These are phyloP conservation scores for Rhodotorula glutinis DNA, from an alignment of 1,284 basidiomycete species.

Conservation along the genomic window DNA sequence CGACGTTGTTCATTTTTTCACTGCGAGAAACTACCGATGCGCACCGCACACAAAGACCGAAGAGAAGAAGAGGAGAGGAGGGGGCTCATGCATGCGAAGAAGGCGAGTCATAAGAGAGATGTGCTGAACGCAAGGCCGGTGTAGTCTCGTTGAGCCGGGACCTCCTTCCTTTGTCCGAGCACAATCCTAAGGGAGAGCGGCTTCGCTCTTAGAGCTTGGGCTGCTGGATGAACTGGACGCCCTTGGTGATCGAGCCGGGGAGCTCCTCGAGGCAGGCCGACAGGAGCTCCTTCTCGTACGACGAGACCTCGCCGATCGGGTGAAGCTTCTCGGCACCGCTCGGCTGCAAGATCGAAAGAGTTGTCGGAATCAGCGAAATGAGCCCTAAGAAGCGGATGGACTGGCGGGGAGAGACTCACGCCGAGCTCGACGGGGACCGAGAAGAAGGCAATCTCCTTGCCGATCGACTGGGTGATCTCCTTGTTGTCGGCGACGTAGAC, in stretches of 20 bases:
- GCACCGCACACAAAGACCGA: not conserved
- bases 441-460: conserved; percentile 71
- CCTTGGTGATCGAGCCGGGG: conserved; percentile 54
- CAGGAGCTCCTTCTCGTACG: conserved; percentile 54
- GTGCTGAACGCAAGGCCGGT: too few relatives aligned
- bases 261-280: conserved; percentile 55
- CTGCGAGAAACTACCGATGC: too few relatives aligned
- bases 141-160: too few relatives aligned
- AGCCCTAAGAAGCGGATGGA: not conserved
- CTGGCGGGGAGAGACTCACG: conserved; percentile 53
- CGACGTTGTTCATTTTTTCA: too few relatives aligned
- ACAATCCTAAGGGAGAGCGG: too few relatives aligned
- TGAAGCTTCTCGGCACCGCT: conserved; percentile 57
- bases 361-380: not conserved
- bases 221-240: conserved; percentile 26
- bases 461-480: conserved; percentile 51
- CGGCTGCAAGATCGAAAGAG: conserved; percentile 37
- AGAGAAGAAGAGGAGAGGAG: not conserved
- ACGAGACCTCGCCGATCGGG: conserved; percentile 54
- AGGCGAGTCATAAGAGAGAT: too few relatives aligned
- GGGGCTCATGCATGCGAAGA: not conserved
- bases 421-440: conserved; percentile 86
- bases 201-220: conserved; percentile 33
- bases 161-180: too few relatives aligned
- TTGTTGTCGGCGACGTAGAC: conserved; percentile 63